phyloP scores from a whole-genome alignment of 1,284 basidiomycete genomes.

The Rhodotorula sp. region DNA sequence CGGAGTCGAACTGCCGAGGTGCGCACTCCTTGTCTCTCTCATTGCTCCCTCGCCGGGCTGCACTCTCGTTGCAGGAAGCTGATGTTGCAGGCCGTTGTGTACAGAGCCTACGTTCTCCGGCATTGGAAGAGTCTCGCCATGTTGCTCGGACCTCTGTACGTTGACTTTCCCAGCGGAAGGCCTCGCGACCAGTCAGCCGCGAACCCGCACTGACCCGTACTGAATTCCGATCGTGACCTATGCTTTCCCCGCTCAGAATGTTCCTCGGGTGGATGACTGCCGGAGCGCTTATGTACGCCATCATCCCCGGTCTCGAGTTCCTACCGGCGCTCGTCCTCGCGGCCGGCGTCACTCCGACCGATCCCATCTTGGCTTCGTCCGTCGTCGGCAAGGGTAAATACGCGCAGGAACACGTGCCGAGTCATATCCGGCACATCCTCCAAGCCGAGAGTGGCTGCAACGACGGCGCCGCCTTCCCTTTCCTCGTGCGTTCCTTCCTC shows the following conservation, averaged over 20 bases:
- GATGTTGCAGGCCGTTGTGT: no score
- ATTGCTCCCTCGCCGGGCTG: not conserved
- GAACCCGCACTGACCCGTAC: constrained; percentile 19
- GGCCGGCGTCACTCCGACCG: constrained; percentile 93
- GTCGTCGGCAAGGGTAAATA: constrained; percentile 90
- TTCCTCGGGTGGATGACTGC: constrained; percentile 45
- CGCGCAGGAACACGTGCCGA: constrained; percentile 96
- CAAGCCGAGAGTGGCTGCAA: constrained; percentile 77
- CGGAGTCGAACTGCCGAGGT: constrained; percentile 86
- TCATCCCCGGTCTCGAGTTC: constrained; percentile 82
- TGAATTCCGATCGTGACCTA: constrained; percentile 38
- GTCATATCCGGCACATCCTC: constrained; percentile 89
- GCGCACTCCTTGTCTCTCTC: not conserved
- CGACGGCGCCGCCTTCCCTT: constrained; percentile 91
- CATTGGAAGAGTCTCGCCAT: constrained; percentile 89
- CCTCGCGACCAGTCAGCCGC: no score
- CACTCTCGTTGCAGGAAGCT: not conserved
- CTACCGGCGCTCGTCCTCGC: constrained; percentile 83
- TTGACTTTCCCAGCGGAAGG: not conserved
- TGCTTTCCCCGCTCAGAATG: constrained; percentile 31
- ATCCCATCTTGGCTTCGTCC: constrained; percentile 64
- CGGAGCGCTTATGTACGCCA: constrained; percentile 71
- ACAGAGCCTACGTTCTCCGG: constrained; percentile 72
- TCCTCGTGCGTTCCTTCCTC: constrained; percentile 56
- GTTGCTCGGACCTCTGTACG: constrained; percentile 59